These are phyloP conservation scores for Fusarium phyllophilum DNA, from an alignment of 2,329 filamentous ascomycete species.

Conservation along the genomic window DNA sequence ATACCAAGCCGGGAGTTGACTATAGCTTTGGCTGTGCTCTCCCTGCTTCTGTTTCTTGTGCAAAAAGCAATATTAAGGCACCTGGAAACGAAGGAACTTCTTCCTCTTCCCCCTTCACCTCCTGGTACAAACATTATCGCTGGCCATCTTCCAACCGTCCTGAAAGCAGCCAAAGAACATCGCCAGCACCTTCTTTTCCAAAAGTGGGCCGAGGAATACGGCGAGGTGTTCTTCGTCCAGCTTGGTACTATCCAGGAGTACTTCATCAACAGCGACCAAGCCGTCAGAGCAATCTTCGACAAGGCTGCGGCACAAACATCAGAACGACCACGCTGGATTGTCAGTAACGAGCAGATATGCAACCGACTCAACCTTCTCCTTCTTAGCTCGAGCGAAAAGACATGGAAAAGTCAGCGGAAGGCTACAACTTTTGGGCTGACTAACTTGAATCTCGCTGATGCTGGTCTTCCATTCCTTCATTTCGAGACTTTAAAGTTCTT, in stretches of 20 bases:
- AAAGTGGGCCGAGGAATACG: not conserved
- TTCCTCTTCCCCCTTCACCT: not conserved
- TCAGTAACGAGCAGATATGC: not conserved
- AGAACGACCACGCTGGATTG: not conserved
- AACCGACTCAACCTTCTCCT: not conserved
- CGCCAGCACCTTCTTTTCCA: not conserved
- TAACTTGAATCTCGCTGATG: not conserved
- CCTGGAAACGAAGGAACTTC: not conserved
- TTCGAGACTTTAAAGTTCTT: not conserved
- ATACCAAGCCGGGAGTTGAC: not conserved
- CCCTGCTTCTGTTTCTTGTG: not conserved
- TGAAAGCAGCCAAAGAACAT: not conserved
- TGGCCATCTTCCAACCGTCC: not conserved
- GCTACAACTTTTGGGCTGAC: not conserved
- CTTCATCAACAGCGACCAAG: not conserved
- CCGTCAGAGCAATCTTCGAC: not conserved
- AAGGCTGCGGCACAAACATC: not conserved
- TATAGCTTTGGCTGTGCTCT: not conserved
- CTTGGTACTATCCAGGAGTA: not conserved
- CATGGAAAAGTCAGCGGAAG: not conserved
- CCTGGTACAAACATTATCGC: not conserved
- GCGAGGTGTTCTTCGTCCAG: not conserved
- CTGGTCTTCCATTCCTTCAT: not conserved
- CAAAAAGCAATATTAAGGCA: not conserved
- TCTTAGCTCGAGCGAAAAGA: not conserved